Evolutionary conservation across 805 yeast genomes (phyloP), one percentile per base, ranked within the genome.

Genomic region (Jamesozyma rosinii): DNA sequence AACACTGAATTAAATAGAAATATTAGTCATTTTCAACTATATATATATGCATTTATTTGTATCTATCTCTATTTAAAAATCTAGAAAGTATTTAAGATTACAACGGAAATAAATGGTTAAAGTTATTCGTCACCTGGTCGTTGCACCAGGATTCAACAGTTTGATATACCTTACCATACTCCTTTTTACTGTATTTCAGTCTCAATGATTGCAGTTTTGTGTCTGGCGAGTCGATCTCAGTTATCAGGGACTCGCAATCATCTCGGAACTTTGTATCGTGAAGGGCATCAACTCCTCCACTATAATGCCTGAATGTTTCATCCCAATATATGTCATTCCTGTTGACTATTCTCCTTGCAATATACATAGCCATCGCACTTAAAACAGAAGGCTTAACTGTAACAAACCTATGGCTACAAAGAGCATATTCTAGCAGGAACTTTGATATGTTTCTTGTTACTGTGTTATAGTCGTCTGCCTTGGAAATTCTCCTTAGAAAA

Each of bases 391-490:
- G 95, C 49, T 76, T 73, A 48, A 73, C 66, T 19, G 83, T 81
- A 52, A 87, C 75, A 53, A 88, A 83, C 54, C 73, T 74, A 56
- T 81, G 80, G 57, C 84, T 95, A 47, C 87, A 78, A 31, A 81
- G 71, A 22, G 88, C 72, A 39, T 83, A 77, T 58, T 89, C 96
- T 46, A 89, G 63, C 40, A 89, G 65, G 61, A 84, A 87, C 61
- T 88, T 88, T 22, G 92, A 95, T 49, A 85, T 69, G 6, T 94
- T 83, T 64, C 95, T 76, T 35, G 88, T 76, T 57, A 79, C 82
- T 42, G 82, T 79, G 61, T 87, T 92, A 63, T 87, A 88, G 57
- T 82, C 85, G 63, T 88, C 96, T 37, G 95, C 95, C 57, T 84
- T 86, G 31, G 95, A 84, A 36, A 87, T 82, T 58, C 95, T 74